These are phyloP conservation scores for Candida xyloterini DNA, from an alignment of 805 yeast species.

Conservation along the genomic window DNA sequence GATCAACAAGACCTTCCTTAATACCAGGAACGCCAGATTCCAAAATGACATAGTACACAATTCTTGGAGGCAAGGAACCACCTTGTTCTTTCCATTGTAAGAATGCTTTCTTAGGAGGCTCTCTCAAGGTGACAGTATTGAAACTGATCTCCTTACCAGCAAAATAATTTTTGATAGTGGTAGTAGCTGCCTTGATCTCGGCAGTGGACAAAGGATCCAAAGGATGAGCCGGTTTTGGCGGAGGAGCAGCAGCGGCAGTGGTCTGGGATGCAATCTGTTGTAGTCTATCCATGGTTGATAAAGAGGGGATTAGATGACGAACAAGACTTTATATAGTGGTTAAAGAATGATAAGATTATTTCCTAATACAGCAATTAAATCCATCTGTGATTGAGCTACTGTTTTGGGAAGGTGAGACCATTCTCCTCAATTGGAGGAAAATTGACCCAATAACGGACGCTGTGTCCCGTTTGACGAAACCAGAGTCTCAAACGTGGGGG, in stretches of 20 bases:
- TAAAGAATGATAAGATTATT: slow-evolving; percentile 7
- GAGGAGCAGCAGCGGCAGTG: slow-evolving; percentile 51
- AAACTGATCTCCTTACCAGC: slow-evolving; percentile 46
- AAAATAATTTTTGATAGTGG: slow-evolving; percentile 47
- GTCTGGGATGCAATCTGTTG: slow-evolving; percentile 62
- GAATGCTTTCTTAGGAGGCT: slow-evolving; percentile 64
- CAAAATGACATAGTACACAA: slow-evolving; percentile 63
- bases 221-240: slow-evolving; percentile 60
- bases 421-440: neutral
- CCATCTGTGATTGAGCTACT: slow-evolving; percentile 12
- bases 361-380: slow-evolving; percentile 15
- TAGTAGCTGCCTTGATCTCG: slow-evolving; percentile 60
- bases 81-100: slow-evolving; percentile 61
- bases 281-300: slow-evolving; percentile 54
- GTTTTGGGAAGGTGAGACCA: slow-evolving; percentile 12
- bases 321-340: slow-evolving; percentile 2
- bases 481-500: no score
- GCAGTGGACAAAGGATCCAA: slow-evolving; percentile 65
- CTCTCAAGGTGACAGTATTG: slow-evolving; percentile 69
- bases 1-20: slow-evolving; percentile 68
- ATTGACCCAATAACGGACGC: neutral
- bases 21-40: slow-evolving; percentile 59
- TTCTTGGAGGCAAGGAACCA: slow-evolving; percentile 64
- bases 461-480: no score
- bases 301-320: neutral